phyloP scores from a whole-genome alignment of 768 basidiomycete genomes.

The Lentinula sp. region DNA sequence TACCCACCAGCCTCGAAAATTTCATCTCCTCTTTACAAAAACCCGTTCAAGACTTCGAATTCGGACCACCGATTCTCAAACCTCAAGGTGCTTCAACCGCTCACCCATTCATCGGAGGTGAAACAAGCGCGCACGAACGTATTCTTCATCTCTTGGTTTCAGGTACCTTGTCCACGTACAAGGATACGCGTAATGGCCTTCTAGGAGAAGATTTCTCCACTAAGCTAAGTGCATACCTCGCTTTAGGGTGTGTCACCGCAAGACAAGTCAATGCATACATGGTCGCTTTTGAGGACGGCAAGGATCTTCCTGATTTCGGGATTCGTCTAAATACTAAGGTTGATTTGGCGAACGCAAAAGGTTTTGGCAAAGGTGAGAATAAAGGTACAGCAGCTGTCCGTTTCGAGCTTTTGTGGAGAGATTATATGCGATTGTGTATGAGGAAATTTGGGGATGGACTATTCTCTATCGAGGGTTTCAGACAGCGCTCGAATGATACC shows the following conservation, averaged over 20 bases:
- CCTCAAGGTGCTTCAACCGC: neutral
- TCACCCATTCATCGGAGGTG: constrained; percentile 7
- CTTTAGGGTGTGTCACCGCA: constrained; percentile 21
- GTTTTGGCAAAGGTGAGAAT: constrained; percentile 17
- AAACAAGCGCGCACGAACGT: constrained; percentile 5
- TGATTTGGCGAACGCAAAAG: neutral
- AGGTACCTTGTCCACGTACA: constrained; percentile 7
- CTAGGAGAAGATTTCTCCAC: constrained; percentile 32
- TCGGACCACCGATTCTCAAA: neutral
- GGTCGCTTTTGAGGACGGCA: constrained; percentile 6
- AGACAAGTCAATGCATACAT: constrained; percentile 15
- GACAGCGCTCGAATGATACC: constrained; percentile 14
- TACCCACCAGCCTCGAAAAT: neutral
- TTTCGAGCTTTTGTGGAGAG: constrained; percentile 34
- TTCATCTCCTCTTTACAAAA: neutral
- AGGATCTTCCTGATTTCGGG: neutral
- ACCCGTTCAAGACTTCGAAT: neutral
- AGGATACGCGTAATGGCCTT: constrained; percentile 17
- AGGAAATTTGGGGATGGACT: constrained; percentile 23
- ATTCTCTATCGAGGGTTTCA: constrained; percentile 30
- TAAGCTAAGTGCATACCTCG: constrained; percentile 32
- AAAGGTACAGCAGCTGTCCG: constrained; percentile 29
- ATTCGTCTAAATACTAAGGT: neutral
- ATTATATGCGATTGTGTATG: constrained; percentile 30
- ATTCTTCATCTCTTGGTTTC: constrained; percentile 9